Percentiles rank a stretch among this genome's conserved stretches.
These are phyloP conservation scores for Beauveria brongniartii DNA, from an alignment of 2,329 filamentous ascomycete genomes.

Conservation along the genomic window DNA sequence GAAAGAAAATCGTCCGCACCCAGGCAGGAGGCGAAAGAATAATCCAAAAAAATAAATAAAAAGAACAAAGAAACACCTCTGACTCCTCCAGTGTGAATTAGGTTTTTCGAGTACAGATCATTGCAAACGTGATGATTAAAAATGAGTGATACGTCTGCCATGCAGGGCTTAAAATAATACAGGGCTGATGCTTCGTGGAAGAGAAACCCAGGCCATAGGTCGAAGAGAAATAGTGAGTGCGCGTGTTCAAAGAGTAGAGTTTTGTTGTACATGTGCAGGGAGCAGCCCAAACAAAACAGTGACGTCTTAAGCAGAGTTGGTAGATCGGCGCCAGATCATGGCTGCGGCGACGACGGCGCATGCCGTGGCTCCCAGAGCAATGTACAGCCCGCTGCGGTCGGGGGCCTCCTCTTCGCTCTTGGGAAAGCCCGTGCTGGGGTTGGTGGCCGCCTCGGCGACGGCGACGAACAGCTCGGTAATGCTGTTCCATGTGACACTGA, in stretches of 20 bases:
- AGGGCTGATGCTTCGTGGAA: neutral
- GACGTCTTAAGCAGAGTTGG: constrained; percentile 32
- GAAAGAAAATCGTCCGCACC: neutral
- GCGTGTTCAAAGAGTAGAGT: constrained; percentile 6
- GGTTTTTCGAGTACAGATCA: neutral
- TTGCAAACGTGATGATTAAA: constrained; percentile 10
- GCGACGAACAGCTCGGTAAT: constrained; percentile 91
- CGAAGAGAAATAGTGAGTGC: neutral
- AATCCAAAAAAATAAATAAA: neutral
- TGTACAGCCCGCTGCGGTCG: constrained; percentile 77
- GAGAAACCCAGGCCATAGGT: neutral
- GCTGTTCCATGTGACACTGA: constrained; percentile 88
- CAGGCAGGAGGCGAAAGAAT: neutral
- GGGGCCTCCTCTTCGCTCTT: constrained; percentile 79
- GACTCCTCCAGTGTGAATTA: constrained; percentile 8
- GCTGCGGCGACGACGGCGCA: constrained; percentile 56
- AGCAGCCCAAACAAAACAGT: neutral
- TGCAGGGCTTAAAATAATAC: neutral
- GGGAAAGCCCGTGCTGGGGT: constrained; percentile 80
- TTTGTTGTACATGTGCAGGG: neutral
- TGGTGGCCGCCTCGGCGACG: constrained; percentile 84
- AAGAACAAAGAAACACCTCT: constrained; percentile 2
- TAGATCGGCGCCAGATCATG: constrained; percentile 57
- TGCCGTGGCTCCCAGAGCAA: constrained; percentile 68
- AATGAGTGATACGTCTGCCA: constrained; percentile 7